These are phyloP conservation scores for Sporisorium sorghi DNA, from an alignment of 1,284 basidiomycete species.

Conservation along the genomic window DNA sequence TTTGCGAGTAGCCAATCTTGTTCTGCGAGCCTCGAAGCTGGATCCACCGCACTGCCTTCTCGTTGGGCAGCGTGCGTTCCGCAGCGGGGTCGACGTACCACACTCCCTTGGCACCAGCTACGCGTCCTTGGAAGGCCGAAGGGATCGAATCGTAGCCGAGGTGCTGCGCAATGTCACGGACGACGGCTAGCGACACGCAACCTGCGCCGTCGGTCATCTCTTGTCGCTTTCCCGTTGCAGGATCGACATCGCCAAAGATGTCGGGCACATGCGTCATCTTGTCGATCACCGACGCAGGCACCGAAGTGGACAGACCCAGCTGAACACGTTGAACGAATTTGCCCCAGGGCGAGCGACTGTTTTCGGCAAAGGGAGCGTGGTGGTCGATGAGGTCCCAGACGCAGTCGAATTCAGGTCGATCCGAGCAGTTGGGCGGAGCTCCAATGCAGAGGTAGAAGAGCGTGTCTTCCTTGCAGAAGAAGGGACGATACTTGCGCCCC, in stretches of 20 bases:
- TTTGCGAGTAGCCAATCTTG: slow-evolving; percentile 50
- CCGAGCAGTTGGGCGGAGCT: not conserved
- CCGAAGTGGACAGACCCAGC: slow-evolving; percentile 59
- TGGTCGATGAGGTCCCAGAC: slow-evolving; percentile 45
- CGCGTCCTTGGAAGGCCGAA: slow-evolving; percentile 58
- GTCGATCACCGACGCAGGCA: slow-evolving; percentile 23
- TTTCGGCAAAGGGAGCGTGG: slow-evolving; percentile 41
- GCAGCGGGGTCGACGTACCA: slow-evolving; percentile 43
- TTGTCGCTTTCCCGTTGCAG: slow-evolving; percentile 4
- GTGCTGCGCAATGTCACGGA: slow-evolving; percentile 23
- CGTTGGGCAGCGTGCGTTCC: slow-evolving; percentile 5
- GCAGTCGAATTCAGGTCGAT: slow-evolving; percentile 18
- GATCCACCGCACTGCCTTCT: slow-evolving; percentile 32
- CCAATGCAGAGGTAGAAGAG: slow-evolving; percentile 51
- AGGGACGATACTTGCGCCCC: slow-evolving; percentile 46
- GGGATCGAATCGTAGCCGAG: slow-evolving; percentile 21
- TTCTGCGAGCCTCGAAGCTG: slow-evolving; percentile 59
- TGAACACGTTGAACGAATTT: slow-evolving; percentile 61
- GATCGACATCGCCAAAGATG: slow-evolving; percentile 22
- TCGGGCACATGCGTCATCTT: slow-evolving; percentile 26
- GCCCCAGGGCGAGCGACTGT: slow-evolving; percentile 42
- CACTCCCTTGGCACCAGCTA: slow-evolving; percentile 62
- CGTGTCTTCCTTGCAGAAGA: slow-evolving; percentile 59
- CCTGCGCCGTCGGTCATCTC: slow-evolving; percentile 49
- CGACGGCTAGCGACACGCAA: slow-evolving; percentile 22